Evolutionary conservation across 208 protist genomes (phyloP), one percentile per base, ranked within the genome.

Genomic region (Endotrypanum monterogeii): DNA sequence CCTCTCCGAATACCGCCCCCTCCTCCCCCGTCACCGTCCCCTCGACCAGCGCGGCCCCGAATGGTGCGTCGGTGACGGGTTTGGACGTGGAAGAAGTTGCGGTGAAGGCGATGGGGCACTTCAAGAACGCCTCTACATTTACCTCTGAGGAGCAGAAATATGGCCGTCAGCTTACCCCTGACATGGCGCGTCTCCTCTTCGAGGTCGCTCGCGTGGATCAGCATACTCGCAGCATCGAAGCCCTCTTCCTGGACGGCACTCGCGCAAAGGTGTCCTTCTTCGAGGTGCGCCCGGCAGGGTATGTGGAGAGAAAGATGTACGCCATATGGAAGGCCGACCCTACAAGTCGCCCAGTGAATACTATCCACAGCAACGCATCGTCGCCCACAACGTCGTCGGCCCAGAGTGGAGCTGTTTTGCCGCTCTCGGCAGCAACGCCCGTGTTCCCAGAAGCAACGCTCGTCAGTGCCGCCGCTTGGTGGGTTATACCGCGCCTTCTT

Each of bases 201-300:
- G 89, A 94, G 48, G 90, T 95, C 32, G 77, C 83, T 4, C 90
- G 92, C 18, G 74, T 94, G 14, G 90, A 96, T 71, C 30, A 39
- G 37, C 72, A 72, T 2, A 50, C 67, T 16, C 78, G 79, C 32
- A 78, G 75, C 5, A 70, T 96, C 44, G 89, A 94, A 76, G 92
- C 74, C 16, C 50, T 92, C 20, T 93, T 93, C 44, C 78, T 96
- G 28, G 84, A 91, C 48, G 88, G 88, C n/a, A 85, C 58, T 14
- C 83, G 88, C 23, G 71, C 48, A 9, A 91, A 91, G 67, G 70
- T 93, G 28, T 69, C 76, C 35, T 70, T 86, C 32, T 63, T 58
- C n/a, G 84, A 88, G n/a, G 78, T 93, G 56, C 90, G 89, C 18
- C 84, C 86, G 3, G 92, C 92, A 39, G 92, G 92, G 14, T 93